Base-by-base conservation (phyloP, 148 eudicot species). In the Fagopyrum homotropicum region DNA sequence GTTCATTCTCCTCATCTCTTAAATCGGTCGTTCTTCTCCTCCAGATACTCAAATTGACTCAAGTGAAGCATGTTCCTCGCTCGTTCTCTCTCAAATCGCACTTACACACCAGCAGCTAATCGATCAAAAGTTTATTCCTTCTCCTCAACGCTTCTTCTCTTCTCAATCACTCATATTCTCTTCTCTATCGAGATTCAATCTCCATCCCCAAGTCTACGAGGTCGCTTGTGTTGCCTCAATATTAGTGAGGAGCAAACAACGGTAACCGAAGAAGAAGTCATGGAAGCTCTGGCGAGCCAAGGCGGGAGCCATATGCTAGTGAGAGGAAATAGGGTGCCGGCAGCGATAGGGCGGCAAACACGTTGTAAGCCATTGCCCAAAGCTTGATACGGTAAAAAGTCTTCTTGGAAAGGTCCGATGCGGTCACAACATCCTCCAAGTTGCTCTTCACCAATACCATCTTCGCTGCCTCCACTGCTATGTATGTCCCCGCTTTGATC, bases 201-300 rank as follows among this genome's bases (percentile, higher is more conserved):
- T 1, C 17, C 2, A 66, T 40, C 12, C 71, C 89, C 86, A 54
- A 92, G 77, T 77, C 72, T 81, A 63, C 84, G 87, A 4, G 98
- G 98, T 35, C 93, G 87, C 69, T 48, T 86, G 82, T 96, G 92
- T 54, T 88, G 80, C 85, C 86, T 96, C 78, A 96, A 81, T 86
- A 96, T 75, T 22, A 96, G 89, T 11, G 99, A 96, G 85, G 94
- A 88, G 76, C 96, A 89, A 56, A 96, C 99, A 19, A 96, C 98
- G 73, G 97, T 96, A 9, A 96, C 96, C 0, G 98, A 96, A 12
- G 99, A 96, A 40, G 99, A 98, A 4, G 99, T 98, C 99, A 96
- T 96, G 10, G 99, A 97, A 56, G 91, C 99, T 54, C 98, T 98
- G 0, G 99, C 99, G 40, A 96, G 56, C 99, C 99, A 96, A 59